Percentiles rank a stretch among this genome's conserved stretches.
Evolutionary conservation across 2,329 filamentous ascomycete genomes (phyloP).

Genomic region (Scortechinia acanthostroma): DNA sequence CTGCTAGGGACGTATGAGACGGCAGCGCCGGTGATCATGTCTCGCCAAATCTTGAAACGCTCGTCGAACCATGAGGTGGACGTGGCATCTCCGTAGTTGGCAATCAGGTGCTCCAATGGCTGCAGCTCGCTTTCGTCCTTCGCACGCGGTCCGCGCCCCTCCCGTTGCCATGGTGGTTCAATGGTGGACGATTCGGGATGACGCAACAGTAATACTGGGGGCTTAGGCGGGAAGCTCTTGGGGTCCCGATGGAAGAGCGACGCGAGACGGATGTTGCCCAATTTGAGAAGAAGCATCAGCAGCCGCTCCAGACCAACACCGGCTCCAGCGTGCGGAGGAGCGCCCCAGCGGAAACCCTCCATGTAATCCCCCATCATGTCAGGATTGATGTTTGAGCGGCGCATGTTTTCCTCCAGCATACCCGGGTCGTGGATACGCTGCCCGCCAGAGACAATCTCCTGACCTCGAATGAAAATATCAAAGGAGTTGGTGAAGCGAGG

Average conservation of each 20-base stretch:
- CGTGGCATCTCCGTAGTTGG: constrained; percentile 89
- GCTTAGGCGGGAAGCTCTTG: constrained; percentile 70
- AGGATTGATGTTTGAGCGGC: constrained; percentile 67
- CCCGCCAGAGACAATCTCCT: constrained; percentile 86
- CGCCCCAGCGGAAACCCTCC: constrained; percentile 78
- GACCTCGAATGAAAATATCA: constrained; percentile 87
- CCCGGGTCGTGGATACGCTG: constrained; percentile 82
- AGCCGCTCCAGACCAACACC: constrained; percentile 86
- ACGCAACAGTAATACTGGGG: constrained; percentile 57
- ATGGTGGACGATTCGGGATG: constrained; percentile 84
- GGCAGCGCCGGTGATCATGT: constrained; percentile 71
- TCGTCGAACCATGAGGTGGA: constrained; percentile 92
- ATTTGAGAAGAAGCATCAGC: constrained; percentile 75
- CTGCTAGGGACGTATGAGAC: constrained; percentile 74
- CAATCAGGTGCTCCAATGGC: constrained; percentile 77
- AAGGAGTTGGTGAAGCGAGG: constrained; percentile 79
- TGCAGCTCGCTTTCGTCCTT: constrained; percentile 51
- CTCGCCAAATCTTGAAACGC: constrained; percentile 81
- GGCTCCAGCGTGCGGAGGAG: constrained; percentile 81
- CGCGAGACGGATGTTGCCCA: constrained; percentile 83
- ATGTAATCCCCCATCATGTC: constrained; percentile 87
- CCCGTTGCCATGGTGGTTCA: constrained; percentile 52
- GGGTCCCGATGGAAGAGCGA: constrained; percentile 84
- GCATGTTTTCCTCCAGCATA: constrained; percentile 73
- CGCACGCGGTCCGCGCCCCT: constrained; percentile 25